Conservation (phyloP, 495 filamentous ascomycete genomes). For the Aspergillus nidulans region DNA sequence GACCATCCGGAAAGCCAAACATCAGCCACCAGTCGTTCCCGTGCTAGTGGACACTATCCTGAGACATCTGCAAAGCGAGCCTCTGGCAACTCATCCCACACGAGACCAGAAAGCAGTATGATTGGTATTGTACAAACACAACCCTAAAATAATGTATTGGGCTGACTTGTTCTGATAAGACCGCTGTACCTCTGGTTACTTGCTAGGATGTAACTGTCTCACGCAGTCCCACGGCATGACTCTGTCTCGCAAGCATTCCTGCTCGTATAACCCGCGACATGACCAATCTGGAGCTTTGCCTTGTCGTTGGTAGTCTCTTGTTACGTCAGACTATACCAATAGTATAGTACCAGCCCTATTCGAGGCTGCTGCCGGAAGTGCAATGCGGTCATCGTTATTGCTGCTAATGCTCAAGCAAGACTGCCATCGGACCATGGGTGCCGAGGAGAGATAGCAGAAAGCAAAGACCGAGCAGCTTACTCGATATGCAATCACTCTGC, state of each 20-base stretch:
- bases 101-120: background rate
- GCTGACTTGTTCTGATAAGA: background rate
- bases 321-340: background rate
- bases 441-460: background rate
- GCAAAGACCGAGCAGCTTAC: background rate
- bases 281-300: background rate
- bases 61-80: constrained; percentile 7
- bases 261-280: constrained; percentile 6
- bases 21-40: background rate
- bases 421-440: too few species aligned
- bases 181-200: background rate
- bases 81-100: background rate
- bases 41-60: background rate
- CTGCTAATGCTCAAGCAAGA: too few species aligned
- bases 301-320: background rate
- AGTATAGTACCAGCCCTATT: background rate
- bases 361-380: background rate
- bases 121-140: background rate
- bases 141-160: background rate
- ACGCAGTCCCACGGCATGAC: constrained; percentile 8
- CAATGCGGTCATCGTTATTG: background rate
- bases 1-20: background rate
- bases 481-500: background rate
- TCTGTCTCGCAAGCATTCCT: background rate
- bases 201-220: constrained; percentile 30